Evolutionary conservation across 179 eudicot species (phyloP).

Genomic region (Nepenthes alata): DNA sequence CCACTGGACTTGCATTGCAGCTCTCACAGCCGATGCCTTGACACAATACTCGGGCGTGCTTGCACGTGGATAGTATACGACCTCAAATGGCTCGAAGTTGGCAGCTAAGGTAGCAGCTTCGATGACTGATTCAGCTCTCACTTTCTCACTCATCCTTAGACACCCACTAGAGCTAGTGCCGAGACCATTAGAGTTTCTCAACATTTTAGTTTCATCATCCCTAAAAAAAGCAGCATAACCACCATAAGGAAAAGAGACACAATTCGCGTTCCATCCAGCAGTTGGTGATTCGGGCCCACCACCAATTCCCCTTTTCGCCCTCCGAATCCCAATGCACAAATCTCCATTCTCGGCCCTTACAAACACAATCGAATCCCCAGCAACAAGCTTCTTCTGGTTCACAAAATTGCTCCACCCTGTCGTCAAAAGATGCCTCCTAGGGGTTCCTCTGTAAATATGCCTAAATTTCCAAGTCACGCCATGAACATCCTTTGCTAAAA

Average conservation of each 20-base stretch:
- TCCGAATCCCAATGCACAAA: slow-evolving; percentile 6
- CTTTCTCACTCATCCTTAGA: neutral
- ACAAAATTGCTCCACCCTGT: slow-evolving; percentile 16
- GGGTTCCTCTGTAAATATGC: slow-evolving; percentile 12
- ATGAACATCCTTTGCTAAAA: slow-evolving; percentile 6
- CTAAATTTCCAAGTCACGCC: slow-evolving; percentile 11
- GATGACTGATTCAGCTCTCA: slow-evolving; percentile 2
- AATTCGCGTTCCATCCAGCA: slow-evolving; percentile 4
- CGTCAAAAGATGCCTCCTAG: slow-evolving; percentile 9
- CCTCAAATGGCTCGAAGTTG: slow-evolving; percentile 7
- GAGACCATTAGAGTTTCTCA: slow-evolving; percentile 9
- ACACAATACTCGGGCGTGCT: slow-evolving; percentile 13
- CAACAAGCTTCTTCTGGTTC: slow-evolving; percentile 11
- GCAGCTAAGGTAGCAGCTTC: slow-evolving; percentile 5
- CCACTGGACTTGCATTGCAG: slow-evolving; percentile 8
- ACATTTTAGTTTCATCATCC: slow-evolving; percentile 13
- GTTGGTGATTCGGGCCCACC: slow-evolving; percentile 6
- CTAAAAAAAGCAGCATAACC: slow-evolving; percentile 7
- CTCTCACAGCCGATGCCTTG: slow-evolving; percentile 3
- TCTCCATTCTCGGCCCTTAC: slow-evolving; percentile 7
- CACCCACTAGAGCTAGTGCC: slow-evolving; percentile 3
- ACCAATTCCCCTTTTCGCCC: slow-evolving; percentile 9
- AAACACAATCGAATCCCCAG: slow-evolving; percentile 10
- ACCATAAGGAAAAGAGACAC: neutral
- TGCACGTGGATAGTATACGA: slow-evolving; percentile 7